Conservation (phyloP, 768 basidiomycete species). For the Termitomyces titanicus region DNA sequence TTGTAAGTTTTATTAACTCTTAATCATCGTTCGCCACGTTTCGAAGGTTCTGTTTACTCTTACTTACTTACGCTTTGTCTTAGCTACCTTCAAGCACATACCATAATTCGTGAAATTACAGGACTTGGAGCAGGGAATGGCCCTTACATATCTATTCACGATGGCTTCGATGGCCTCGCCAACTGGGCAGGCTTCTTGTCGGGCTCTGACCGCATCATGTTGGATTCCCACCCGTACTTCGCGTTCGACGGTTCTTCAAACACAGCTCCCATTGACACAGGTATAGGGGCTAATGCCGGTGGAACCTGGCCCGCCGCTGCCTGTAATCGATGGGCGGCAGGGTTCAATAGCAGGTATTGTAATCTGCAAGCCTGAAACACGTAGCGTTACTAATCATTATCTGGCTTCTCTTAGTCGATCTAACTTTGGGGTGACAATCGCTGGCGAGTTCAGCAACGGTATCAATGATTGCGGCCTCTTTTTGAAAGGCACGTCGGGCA, state of each 20-base stretch:
- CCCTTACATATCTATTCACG: slow-evolving; percentile 48
- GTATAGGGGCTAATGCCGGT: slow-evolving; percentile 28
- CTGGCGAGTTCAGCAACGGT: slow-evolving; percentile 72
- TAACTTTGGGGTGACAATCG: slow-evolving; percentile 61
- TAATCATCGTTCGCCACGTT: slow-evolving; percentile 19
- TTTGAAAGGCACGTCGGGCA: slow-evolving; percentile 15
- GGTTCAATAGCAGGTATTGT: slow-evolving; percentile 21
- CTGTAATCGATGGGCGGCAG: slow-evolving; percentile 48
- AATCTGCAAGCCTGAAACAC: background rate
- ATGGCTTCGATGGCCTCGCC: slow-evolving; percentile 42
- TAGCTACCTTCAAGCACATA: slow-evolving; percentile 56
- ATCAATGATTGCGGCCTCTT: slow-evolving; percentile 51
- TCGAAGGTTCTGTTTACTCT: background rate
- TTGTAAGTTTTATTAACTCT: slow-evolving; percentile 55
- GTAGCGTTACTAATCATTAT: slow-evolving; percentile 7
- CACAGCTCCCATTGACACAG: slow-evolving; percentile 25
- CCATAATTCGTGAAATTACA: slow-evolving; percentile 68
- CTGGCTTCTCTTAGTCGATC: slow-evolving; percentile 12
- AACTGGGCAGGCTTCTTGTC: slow-evolving; percentile 30
- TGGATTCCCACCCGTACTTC: slow-evolving; percentile 41
- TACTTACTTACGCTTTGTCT: background rate
- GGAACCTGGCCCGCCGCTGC: slow-evolving; percentile 42
- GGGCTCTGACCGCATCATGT: slow-evolving; percentile 37
- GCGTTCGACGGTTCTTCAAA: slow-evolving; percentile 43
- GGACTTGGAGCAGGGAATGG: slow-evolving; percentile 69